Conservation (phyloP, 2,329 filamentous ascomycete species). For the Fusarium devonianum region DNA sequence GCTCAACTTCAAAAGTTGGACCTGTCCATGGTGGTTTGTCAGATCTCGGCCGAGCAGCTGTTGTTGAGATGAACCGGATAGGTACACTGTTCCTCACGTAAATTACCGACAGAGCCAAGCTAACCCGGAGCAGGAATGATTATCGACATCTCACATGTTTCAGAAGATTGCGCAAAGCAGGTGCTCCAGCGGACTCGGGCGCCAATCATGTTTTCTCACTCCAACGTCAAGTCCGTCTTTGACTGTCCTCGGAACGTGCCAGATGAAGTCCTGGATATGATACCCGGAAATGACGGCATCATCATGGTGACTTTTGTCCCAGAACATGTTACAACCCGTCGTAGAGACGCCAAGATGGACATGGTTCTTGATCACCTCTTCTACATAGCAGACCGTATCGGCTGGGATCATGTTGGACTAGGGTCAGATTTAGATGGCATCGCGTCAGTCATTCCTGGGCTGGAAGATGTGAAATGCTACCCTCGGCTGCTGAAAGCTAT, state of each 20-base stretch:
- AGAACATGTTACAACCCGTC: conserved; percentile 8
- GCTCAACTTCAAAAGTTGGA: conserved; percentile 30
- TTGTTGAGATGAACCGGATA: conserved; percentile 48
- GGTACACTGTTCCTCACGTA: conserved; percentile 3
- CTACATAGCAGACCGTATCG: conserved; percentile 41
- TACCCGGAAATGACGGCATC: conserved; percentile 49
- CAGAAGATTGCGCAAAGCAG: conserved; percentile 35
- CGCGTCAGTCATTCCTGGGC: conserved; percentile 15
- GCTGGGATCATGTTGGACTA: conserved; percentile 49
- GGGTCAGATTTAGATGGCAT: conserved; percentile 49
- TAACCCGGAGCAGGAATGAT: conserved; percentile 32
- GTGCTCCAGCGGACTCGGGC: conserved; percentile 38
- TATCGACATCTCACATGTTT: conserved; percentile 44
- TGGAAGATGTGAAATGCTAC: conserved; percentile 44
- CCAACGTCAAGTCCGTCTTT: conserved; percentile 22
- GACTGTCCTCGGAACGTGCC: conserved; percentile 40
- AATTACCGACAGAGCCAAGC: too few species aligned
- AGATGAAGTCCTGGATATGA: conserved; percentile 47
- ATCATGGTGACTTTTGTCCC: conserved; percentile 51
- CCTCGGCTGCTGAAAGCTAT: conserved; percentile 45
- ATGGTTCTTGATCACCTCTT: conserved; percentile 45
- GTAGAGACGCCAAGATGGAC: conserved; percentile 11
- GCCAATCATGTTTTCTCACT: conserved; percentile 46
- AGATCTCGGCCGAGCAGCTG: conserved; percentile 36
- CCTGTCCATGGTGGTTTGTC: conserved; percentile 42